Conservation (phyloP, 768 basidiomycete genomes). For the Albatrellus ellisii region DNA sequence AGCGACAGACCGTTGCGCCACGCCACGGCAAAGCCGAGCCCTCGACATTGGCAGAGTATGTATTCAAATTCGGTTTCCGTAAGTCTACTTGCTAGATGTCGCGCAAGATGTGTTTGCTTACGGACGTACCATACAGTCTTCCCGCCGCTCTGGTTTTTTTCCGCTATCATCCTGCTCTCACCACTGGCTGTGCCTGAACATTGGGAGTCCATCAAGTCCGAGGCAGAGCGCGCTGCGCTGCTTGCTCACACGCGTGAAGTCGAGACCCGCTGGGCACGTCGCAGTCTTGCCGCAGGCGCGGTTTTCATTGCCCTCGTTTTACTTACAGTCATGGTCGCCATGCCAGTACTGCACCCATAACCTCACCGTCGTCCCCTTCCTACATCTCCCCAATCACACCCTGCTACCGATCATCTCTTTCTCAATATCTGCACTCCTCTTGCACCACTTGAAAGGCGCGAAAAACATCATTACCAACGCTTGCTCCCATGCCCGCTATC, state of each 20-base stretch:
- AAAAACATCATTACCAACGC: too few relatives aligned
- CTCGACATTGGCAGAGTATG: slow-evolving; percentile 30
- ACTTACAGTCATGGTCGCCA: slow-evolving; percentile 10
- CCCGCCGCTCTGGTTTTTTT: slow-evolving; percentile 36
- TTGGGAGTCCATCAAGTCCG: slow-evolving; percentile 25
- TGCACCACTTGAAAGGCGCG: too few relatives aligned
- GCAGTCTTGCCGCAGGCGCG: slow-evolving; percentile 21
- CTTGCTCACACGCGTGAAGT: slow-evolving; percentile 21
- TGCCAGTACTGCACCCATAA: too few relatives aligned
- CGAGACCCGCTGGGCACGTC: slow-evolving; percentile 30
- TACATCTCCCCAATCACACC: too few relatives aligned
- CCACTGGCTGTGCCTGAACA: slow-evolving; percentile 25
- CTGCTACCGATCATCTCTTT: too few relatives aligned
- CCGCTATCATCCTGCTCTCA: slow-evolving; percentile 25
- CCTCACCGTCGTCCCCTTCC: too few relatives aligned
- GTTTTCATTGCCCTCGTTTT: slow-evolving; percentile 12
- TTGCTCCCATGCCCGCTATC: too few relatives aligned
- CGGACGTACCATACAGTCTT: slow-evolving; percentile 22
- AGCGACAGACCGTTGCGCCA: slow-evolving; percentile 4
- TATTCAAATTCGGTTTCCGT: slow-evolving; percentile 40
- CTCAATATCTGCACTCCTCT: too few relatives aligned
- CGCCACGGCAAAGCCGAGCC: slow-evolving; percentile 23
- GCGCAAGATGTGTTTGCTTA: neutral
- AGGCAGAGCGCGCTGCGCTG: slow-evolving; percentile 21
- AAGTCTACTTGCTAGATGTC: slow-evolving; percentile 14